Evolutionary conservation across 345 rosid genomes (phyloP), one percentile per base, ranked within the genome.

Genomic region (Eucalyptus sp.): DNA sequence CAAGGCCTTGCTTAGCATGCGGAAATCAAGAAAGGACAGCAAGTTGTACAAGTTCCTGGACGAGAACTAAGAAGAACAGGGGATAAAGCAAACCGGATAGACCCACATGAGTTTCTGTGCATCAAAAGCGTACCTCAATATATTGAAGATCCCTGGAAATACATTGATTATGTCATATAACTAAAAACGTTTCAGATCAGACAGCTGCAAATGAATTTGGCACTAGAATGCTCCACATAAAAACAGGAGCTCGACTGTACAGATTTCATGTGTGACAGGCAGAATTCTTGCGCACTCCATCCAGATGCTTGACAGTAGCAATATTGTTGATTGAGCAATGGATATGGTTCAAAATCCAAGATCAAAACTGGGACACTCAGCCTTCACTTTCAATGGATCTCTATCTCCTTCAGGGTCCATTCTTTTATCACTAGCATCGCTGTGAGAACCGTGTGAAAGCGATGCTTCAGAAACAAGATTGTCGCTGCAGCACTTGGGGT

Each of bases 1-100:
- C 64, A 96, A 94, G 93, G 98, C 97, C 64, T 88, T 96, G 92
- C 94, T 95, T 81, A 93, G 96, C 94, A 89, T 95, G 94, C 91
- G 94, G 90, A 95, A 92, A 91, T 87, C 95, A 37, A 93, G 89
- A 90, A 92, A 90, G 88, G 93, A 93, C 50, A 88, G 64, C 86
- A 46, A 90, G 11, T n/a, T 92, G n/a, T 88, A 91, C 88, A 92
- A 91, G 88, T 90, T 88, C 87, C 90, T 89, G 90, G 95, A 94
- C 33, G 89, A 93, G 76, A 80, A 91, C 88, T 92, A 90, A 91
- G 89, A 91, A 52, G 76, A 87, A 15, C 22, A 50, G 43, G 31
- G 87, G 43, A n/a, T 86, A 51, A 87, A 87, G 91, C 49, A 54
- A 86, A 33, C 29, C 13, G 56, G 43, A 37, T 44, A 80, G 14